These are phyloP conservation scores for Boletus edulis DNA, from an alignment of 768 basidiomycete genomes.

Conservation along the genomic window DNA sequence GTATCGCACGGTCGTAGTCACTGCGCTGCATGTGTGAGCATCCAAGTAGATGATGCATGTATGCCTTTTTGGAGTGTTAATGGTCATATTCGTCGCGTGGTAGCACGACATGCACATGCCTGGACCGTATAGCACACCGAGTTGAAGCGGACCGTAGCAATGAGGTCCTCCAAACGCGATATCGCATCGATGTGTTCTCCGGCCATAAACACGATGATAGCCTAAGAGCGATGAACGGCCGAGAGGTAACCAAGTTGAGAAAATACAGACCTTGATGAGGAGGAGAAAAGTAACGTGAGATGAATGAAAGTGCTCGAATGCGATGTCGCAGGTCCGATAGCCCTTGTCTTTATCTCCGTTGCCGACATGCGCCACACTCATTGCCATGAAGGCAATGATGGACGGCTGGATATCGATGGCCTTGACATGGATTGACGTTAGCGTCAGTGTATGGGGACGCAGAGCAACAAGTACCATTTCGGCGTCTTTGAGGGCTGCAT, in stretches of 20 bases:
- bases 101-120: background rate
- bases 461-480: background rate
- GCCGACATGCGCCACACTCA: background rate
- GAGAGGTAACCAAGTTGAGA: too few relatives aligned
- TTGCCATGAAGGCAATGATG: background rate
- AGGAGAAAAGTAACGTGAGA: background rate
- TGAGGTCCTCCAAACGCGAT: background rate
- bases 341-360: background rate
- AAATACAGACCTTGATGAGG: background rate
- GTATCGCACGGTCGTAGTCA: background rate
- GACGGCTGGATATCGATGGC: background rate
- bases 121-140: background rate
- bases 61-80: background rate
- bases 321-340: background rate
- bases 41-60: background rate
- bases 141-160: background rate
- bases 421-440: background rate
- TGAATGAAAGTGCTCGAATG: background rate
- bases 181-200: background rate
- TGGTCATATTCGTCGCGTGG: background rate
- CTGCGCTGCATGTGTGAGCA: background rate
- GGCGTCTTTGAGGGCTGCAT: background rate
- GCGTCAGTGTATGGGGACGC: background rate
- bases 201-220: background rate
- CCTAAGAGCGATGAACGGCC: background rate